Percentiles rank a stretch among this genome's conserved stretches.
phyloP scores from a whole-genome alignment of 768 basidiomycete species.

The Bullera alba region DNA sequence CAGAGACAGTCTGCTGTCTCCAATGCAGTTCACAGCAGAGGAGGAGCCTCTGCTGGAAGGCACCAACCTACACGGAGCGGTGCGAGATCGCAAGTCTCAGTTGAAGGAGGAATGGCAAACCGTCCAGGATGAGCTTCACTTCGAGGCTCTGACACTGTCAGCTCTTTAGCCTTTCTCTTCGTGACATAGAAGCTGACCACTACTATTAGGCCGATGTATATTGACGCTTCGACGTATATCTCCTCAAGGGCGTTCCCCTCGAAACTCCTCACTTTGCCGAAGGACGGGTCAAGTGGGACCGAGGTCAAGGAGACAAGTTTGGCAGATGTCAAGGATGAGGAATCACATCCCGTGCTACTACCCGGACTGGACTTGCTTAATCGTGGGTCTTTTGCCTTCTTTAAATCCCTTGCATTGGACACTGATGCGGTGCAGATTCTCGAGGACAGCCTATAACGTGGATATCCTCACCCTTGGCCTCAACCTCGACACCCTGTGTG shows the following conservation, averaged over 20 bases:
- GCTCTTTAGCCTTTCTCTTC: constrained; percentile 15
- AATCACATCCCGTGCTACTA: constrained; percentile 64
- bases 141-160: constrained; percentile 61
- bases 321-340: constrained; percentile 16
- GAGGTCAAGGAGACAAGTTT: constrained; percentile 15
- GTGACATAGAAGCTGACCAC: constrained; percentile 3
- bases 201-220: constrained; percentile 59
- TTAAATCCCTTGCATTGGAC: not conserved
- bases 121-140: constrained; percentile 51
- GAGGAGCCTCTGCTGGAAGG: constrained; percentile 67
- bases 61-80: constrained; percentile 73
- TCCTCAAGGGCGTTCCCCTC: constrained; percentile 90
- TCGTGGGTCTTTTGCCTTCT: constrained; percentile 43
- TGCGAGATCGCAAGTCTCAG: constrained; percentile 57
- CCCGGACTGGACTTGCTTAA: constrained; percentile 84
- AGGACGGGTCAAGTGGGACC: constrained; percentile 47
- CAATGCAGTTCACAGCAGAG: constrained; percentile 60
- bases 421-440: constrained; percentile 48
- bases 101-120: constrained; percentile 61
- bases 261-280: constrained; percentile 57
- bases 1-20: constrained; percentile 56
- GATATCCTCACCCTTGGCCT: constrained; percentile 50
- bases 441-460: constrained; percentile 76
- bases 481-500: constrained; percentile 48
- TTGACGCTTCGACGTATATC: constrained; percentile 66